A percentile compares a stretch with the other conserved stretches of the same genome.
phyloP scores from a whole-genome alignment of 495 filamentous ascomycete genomes.

The Penicillium egyptiacum region DNA sequence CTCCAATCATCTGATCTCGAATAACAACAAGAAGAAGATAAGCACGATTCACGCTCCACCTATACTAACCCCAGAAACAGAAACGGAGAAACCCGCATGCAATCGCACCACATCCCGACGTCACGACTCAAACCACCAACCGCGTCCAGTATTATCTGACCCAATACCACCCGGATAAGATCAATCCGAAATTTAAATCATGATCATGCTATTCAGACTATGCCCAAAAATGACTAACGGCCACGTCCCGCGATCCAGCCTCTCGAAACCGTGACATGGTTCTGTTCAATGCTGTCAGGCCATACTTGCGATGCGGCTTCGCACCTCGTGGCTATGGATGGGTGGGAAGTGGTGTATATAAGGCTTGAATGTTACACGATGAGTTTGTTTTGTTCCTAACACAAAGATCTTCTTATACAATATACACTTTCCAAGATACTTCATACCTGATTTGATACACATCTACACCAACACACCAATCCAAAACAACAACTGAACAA shows the following conservation, averaged over 20 bases:
- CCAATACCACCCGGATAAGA: background rate
- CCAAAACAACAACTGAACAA: slow-evolving; percentile 4
- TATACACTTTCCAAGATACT: background rate
- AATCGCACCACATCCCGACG: background rate
- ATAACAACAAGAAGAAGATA: slow-evolving; percentile 1
- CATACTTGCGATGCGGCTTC: background rate
- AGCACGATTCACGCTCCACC: background rate
- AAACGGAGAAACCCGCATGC: background rate
- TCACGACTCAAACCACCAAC: background rate
- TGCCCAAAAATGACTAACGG: background rate
- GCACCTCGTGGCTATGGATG: background rate
- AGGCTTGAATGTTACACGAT: slow-evolving; percentile 2
- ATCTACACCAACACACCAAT: slow-evolving; percentile 6
- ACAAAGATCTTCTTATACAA: background rate
- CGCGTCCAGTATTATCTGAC: background rate
- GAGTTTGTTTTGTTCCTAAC: background rate
- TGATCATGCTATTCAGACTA: slow-evolving; percentile 1
- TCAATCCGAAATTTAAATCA: background rate
- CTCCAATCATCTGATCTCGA: background rate
- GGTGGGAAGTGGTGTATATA: background rate
- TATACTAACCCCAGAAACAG: background rate
- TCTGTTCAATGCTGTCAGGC: background rate
- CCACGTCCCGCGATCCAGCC: background rate
- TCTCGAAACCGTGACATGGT: background rate
- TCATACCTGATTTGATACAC: slow-evolving; percentile 1